phyloP scores from a whole-genome alignment of 2,329 filamentous ascomycete genomes.

The Verticillium isaacii region DNA sequence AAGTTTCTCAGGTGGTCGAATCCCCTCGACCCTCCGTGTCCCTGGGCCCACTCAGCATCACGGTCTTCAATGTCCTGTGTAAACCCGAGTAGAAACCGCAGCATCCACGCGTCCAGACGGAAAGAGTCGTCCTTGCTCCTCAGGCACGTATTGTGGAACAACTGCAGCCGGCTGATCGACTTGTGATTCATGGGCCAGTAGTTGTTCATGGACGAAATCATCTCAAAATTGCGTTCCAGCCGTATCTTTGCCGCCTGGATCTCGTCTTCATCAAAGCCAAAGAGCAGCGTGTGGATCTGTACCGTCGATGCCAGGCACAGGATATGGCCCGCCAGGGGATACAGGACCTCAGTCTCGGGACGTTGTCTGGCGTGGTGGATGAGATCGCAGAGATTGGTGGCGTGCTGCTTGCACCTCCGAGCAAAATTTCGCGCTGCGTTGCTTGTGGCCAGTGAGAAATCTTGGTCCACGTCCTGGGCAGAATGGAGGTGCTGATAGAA shows the following conservation, averaged over 20 bases:
- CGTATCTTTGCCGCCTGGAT: slow-evolving; percentile 26
- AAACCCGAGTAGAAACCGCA: slow-evolving; percentile 29
- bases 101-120: slow-evolving; percentile 35
- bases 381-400: slow-evolving; percentile 31
- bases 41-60: slow-evolving; percentile 8
- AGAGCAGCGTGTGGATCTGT: slow-evolving; percentile 40
- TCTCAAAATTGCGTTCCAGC: slow-evolving; percentile 39
- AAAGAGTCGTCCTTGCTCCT: slow-evolving; percentile 30
- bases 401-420: slow-evolving; percentile 31
- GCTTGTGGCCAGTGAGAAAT: background rate
- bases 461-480: slow-evolving; percentile 4
- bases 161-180: slow-evolving; percentile 29
- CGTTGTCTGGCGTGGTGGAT: slow-evolving; percentile 30
- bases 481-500: slow-evolving; percentile 37
- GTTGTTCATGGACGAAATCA: slow-evolving; percentile 30
- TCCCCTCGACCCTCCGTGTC: background rate
- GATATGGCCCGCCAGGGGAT: slow-evolving; percentile 39
- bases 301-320: slow-evolving; percentile 40
- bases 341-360: slow-evolving; percentile 31
- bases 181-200: slow-evolving; percentile 36
- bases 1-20: background rate
- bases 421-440: slow-evolving; percentile 26
- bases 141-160: slow-evolving; percentile 36
- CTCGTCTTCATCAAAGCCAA: slow-evolving; percentile 28
- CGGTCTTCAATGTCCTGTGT: slow-evolving; percentile 21